Evolutionary conservation across 2,329 filamentous ascomycete species (phyloP), one percentile per base, ranked within the genome.

Genomic region (Magnaporthales sp.): DNA sequence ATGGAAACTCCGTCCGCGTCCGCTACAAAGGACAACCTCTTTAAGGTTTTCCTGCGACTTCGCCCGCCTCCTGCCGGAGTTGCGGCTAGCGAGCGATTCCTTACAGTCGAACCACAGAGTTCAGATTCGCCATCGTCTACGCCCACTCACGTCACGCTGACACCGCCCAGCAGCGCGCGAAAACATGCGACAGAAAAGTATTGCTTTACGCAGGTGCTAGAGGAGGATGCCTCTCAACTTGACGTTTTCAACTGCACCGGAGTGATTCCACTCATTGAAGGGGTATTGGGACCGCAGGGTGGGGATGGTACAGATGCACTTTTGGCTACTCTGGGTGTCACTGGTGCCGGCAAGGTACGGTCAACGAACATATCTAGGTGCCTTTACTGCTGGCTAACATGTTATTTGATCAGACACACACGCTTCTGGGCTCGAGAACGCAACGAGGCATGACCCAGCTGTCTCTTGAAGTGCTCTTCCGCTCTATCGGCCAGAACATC

Each of bases 361-460:
- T n/a, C 61, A 66, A 38, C 19, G 19, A 68, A 64, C 26, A n/a
- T 27, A n/a, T 22, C 8, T 46, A 54, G 1, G 1, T 26, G 10
- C 22, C 26, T 32, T 27, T 8, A 60, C 26, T 29, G 68, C 67
- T 68, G 38, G 69, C 51, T 22, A 26, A 22, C n/a, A 68, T 51
- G 67, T 67, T 63, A 27, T 22, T 58, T 4, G 6, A 3, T 7
- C 30, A 97, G 94, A 96, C 92, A 69, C 94, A 99, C 76, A 99
- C 95, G 0, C 97, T 98, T 68, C 85, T 99, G 19, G 95, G 95
- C 66, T 96, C 92, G 13, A 90, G 89, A 71, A 87, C 85, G 26
- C 91, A 97, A 77, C 89, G 94, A 70, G 95, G 95, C 69, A 80
- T 99, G 66, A 96, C 93, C 0, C 95, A 99, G 76, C 89, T 99